Evolutionary conservation across 2,329 filamentous ascomycete genomes (phyloP), one percentile per base, ranked within the genome.

Genomic region (Dendryphion nanum): DNA sequence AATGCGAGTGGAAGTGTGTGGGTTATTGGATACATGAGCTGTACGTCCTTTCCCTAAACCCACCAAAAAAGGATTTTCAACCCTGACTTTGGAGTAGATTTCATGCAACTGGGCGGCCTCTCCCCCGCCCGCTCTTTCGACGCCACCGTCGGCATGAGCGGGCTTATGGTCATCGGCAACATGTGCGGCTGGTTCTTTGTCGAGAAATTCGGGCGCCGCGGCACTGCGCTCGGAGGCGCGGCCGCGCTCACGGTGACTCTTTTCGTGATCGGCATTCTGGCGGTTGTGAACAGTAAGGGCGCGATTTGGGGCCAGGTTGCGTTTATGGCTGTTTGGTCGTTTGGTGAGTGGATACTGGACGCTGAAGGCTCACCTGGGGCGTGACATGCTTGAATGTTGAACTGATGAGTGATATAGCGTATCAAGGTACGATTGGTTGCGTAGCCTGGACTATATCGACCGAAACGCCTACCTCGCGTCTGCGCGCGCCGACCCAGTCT

Each of bases 391-490:
- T 30, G 7, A 14, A 30, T 15, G 14, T 30, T 15, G 14, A 16
- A 30, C 7, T 15, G n/a, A n/a, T n/a, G n/a, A n/a, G n/a, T n/a
- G 51, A 14, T 49, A 45, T 17, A 33, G 79, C 83, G 59, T 95
- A 94, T 66, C 86, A 94, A 61, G 73, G 89, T 28, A 86, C 86
- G 0, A 87, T 95, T 28, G 89, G 89, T 18, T 90, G 89, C 0
- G 86, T 94, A 4, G 88, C 85, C 61, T 95, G 91, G 69, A 90
- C 87, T 0, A 77, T 95, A 8, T 86, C 94, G 3, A 78, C 85
- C 2, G 89, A 95, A 63, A 67, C 94, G 19, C 87, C 86, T 0
- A 88, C 87, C 1, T 80, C 86, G 12, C 78, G 89, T 4, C 75
- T 95, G 19, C 85, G 89, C 58, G 87, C 90, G 69, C 94, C 94